Evolutionary conservation across 1,284 basidiomycete species (phyloP), one percentile per base, ranked within the genome.

Genomic region (Cryptococcus sp.): DNA sequence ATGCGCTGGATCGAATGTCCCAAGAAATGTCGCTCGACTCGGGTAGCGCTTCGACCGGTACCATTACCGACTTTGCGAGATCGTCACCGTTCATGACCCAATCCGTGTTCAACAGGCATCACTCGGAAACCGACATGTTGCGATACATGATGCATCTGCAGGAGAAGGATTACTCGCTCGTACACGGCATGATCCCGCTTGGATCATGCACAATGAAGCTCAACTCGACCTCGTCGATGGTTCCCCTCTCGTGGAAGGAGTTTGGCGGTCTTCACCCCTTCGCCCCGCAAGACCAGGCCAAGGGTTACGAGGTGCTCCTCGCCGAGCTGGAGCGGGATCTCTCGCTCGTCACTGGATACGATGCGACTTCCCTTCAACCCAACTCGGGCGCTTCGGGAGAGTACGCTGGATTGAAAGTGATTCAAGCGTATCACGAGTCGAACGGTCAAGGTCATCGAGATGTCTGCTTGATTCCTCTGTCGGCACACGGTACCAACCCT

Each of bases 191-290:
- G 91, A 97, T 97, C 63, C 87, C 95, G 4, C 82, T 98, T 12
- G 94, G 94, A 48, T 94, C 87, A 64, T 93, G 89, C 72, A 93
- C 90, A 10, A 95, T 94, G 91, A 93, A 97, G 77, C 80, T 97
- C 56, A 97, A 97, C 77, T 91, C 88, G 66, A 94, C 90, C 14
- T 92, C 88, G 41, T 93, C 90, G 59, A 97, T 98, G 93, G 86
- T 87, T 48, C 92, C 94, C 12, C 77, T 98, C 31, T 95, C 91
- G 6, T 90, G 87, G 85, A 87, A 91, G 28, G 89, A 92, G 71
- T 97, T 91, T 71, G 81, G 85, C 51, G 77, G 78, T 47, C 80
- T 97, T 2, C 94, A 98, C 75, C 94, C 94, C 0, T 97, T 98
- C 70, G 88, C 83, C 2, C 94, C 94, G 14, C 75, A 77, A 39